phyloP scores from a whole-genome alignment of 2,329 filamentous ascomycete species.

The Chaetomium olivaceum region DNA sequence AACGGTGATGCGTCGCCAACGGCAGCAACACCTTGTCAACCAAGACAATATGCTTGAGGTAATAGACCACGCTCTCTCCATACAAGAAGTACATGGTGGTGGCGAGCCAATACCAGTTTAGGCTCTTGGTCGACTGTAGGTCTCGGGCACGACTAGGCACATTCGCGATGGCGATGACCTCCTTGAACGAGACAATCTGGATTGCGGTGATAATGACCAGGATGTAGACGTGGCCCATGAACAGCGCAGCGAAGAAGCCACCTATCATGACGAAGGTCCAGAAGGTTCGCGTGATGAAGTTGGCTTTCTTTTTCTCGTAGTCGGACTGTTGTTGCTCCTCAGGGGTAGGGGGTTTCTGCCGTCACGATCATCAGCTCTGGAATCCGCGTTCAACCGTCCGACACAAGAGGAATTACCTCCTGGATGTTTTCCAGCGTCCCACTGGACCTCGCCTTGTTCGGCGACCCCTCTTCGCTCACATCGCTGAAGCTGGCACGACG shows the following conservation, averaged over 20 bases:
- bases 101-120: constrained; percentile 99
- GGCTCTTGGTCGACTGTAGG: constrained; percentile 87
- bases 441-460: constrained; percentile 27
- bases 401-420: constrained; percentile 37
- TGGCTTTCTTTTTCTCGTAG: constrained; percentile 98
- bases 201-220: constrained; percentile 89
- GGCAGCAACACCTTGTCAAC: constrained; percentile 92
- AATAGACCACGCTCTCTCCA: constrained; percentile 98
- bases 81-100: constrained; percentile 99
- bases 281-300: constrained; percentile 93
- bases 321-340: constrained; percentile 55
- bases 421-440: constrained; percentile 42
- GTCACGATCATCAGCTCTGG: constrained; percentile 26
- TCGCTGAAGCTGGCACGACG: constrained; percentile 72
- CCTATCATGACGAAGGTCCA: constrained; percentile 99
- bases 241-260: constrained; percentile 86
- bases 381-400: neutral
- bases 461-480: constrained; percentile 60
- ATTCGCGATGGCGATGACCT: constrained; percentile 96
- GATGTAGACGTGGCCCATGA: constrained; percentile 97
- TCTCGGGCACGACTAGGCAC: constrained; percentile 89
- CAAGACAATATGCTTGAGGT: constrained; percentile 97
- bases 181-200: constrained; percentile 97
- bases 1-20: constrained; percentile 93
- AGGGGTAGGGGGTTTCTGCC: constrained; percentile 46